Evolutionary conservation across 2,329 filamentous ascomycete species (phyloP), one percentile per base, ranked within the genome.

Genomic region (Phoma sp.): DNA sequence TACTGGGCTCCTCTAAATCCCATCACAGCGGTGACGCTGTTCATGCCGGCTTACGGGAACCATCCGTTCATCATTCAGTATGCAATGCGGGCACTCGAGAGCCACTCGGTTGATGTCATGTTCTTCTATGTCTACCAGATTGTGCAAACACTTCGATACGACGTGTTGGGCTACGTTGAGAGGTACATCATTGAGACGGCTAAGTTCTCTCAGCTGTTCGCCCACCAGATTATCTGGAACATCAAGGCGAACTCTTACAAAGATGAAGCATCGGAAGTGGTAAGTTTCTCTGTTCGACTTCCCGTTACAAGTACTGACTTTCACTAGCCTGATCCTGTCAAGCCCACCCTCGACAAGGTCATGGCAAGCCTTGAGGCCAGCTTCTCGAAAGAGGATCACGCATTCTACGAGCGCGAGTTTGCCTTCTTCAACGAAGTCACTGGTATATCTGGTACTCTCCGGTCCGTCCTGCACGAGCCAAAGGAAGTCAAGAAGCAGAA

Each of bases 211-310:
- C 95, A 98, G 75, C 80, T 98, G 8, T 99, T 99, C 76, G 94
- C 96, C 2, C 96, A 99, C 74, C 95, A 99, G 70, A 98, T 99
- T 64, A 99, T 99, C 72, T 99, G 96, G 95, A 99, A 99, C 74
- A 99, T 99, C 89, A 99, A 98, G 75, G 95, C 95, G 29, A 99
- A 99, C 74, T 91, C 93, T 1, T 99, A 91, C 82, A 99, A 97
- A 75, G 96, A 99, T 63, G 94, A 99, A 68, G 92, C 97, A 64
- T 93, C 89, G 13, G 86, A 89, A 67, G 85, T 96, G 60, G 88
- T 91, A 80, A 81, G 87, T 77, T 17, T 6, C 4, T n/a, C 15
- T 3, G 17, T 6, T 10, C 17, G 35, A 9, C 13, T 12, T 17
- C 8, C 10, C 27, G 13, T 27, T 24, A 6, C 27, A 17, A 19